Conservation (phyloP, 2,329 filamentous ascomycete species). For the Xenosphaeropsis pyriputrescens region DNA sequence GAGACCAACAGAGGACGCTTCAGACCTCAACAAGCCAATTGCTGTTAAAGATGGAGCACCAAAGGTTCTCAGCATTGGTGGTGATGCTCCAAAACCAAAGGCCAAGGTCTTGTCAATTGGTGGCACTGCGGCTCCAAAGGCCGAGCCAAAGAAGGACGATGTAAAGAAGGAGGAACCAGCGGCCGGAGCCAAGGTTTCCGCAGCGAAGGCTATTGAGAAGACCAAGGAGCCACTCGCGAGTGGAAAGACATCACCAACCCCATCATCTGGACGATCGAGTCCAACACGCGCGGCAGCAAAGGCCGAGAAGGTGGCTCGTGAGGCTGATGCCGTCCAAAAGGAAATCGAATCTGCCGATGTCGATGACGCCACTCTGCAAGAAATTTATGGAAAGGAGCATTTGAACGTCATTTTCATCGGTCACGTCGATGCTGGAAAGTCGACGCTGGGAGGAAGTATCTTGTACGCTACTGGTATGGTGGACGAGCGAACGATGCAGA, state of each 20-base stretch:
- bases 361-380: slow-evolving; percentile 74
- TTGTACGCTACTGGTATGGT: slow-evolving; percentile 95
- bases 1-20: slow-evolving; percentile 34
- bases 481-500: slow-evolving; percentile 96
- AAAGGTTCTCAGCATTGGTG: slow-evolving; percentile 50
- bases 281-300: slow-evolving; percentile 46
- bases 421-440: slow-evolving; percentile 97
- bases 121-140: slow-evolving; percentile 33
- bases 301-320: slow-evolving; percentile 40
- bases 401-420: slow-evolving; percentile 97
- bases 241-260: slow-evolving; percentile 67
- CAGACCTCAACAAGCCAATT: slow-evolving; percentile 32
- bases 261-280: slow-evolving; percentile 73
- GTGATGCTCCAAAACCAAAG: slow-evolving; percentile 33
- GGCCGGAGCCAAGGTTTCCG: slow-evolving; percentile 70
- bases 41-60: slow-evolving; percentile 38
- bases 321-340: slow-evolving; percentile 72
- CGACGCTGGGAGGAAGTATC: slow-evolving; percentile 85
- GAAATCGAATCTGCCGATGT: slow-evolving; percentile 49
- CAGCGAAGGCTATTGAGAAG: slow-evolving; percentile 88
- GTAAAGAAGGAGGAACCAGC: slow-evolving; percentile 28
- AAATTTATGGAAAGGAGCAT: slow-evolving; percentile 89
- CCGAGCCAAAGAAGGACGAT: slow-evolving; percentile 24
- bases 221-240: slow-evolving; percentile 53
- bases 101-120: slow-evolving; percentile 68